These are phyloP conservation scores for Xylaria sp. DNA, from an alignment of 2,329 filamentous ascomycete genomes.

Conservation along the genomic window DNA sequence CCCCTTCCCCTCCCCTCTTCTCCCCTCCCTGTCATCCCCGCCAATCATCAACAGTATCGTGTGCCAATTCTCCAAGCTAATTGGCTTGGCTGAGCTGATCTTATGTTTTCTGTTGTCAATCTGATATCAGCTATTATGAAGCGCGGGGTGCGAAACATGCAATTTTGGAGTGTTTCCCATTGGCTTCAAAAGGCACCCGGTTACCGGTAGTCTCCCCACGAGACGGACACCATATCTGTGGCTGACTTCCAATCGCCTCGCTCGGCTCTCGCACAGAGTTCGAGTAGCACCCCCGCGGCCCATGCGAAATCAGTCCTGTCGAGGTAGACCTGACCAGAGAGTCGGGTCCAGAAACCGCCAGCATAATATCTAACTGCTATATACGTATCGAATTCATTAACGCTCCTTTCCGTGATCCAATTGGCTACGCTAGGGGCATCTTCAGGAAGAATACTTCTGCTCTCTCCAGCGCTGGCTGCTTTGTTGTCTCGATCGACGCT, in stretches of 20 bases:
- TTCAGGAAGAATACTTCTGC: slow-evolving; percentile 33
- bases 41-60: slow-evolving; percentile 22
- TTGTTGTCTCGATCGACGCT: slow-evolving; percentile 29
- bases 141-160: slow-evolving; percentile 31
- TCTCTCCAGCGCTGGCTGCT: neutral
- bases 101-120: slow-evolving; percentile 1
- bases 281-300: slow-evolving; percentile 45
- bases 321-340: slow-evolving; percentile 47
- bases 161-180: slow-evolving; percentile 25
- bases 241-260: slow-evolving; percentile 37
- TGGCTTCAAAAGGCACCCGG: slow-evolving; percentile 13
- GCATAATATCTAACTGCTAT: slow-evolving; percentile 47
- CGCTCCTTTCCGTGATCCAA: slow-evolving; percentile 49
- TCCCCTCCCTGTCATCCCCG: neutral
- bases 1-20: slow-evolving; percentile 3
- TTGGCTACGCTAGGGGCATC: slow-evolving; percentile 43
- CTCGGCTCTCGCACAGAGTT: slow-evolving; percentile 44
- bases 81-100: slow-evolving; percentile 23
- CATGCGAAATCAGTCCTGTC: slow-evolving; percentile 46
- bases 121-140: slow-evolving; percentile 26
- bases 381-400: slow-evolving; percentile 48
- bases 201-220: slow-evolving; percentile 25
- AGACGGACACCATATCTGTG: slow-evolving; percentile 10
- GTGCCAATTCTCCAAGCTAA: slow-evolving; percentile 26
- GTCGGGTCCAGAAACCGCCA: slow-evolving; percentile 45